These are phyloP conservation scores for Backusella parvicylindrica DNA, from an alignment of 192 early-diverging fungal genomes.

Conservation along the genomic window DNA sequence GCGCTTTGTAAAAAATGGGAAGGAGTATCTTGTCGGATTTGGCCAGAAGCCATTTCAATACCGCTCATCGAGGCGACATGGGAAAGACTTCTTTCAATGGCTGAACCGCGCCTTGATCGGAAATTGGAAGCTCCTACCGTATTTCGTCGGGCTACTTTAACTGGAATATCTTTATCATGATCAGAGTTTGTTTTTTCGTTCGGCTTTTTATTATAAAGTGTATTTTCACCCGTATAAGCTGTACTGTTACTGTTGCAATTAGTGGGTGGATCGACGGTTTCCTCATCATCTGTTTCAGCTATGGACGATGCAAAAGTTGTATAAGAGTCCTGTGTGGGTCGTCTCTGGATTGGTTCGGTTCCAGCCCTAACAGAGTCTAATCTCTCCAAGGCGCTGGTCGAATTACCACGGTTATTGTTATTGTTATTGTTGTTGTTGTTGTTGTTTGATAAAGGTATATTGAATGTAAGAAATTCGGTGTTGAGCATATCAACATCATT, in stretches of 20 bases:
- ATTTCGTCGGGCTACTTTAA: not conserved
- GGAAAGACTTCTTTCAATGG: not conserved
- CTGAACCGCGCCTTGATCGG: not conserved
- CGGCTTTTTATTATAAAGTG: not conserved
- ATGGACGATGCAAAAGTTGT: not conserved
- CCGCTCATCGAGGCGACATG: not conserved
- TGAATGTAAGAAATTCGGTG: conserved; percentile 3
- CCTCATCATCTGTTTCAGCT: not conserved
- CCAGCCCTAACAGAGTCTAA: conserved; percentile 4
- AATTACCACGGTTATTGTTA: not conserved
- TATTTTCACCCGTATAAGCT: not conserved
- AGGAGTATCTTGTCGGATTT: not conserved
- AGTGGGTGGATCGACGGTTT: not conserved
- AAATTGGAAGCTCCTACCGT: not conserved
- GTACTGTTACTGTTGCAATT: not conserved
- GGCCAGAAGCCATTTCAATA: not conserved
- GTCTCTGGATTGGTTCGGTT: not conserved
- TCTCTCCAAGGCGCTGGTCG: not conserved
- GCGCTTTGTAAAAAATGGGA: not conserved
- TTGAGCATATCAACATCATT: conserved; percentile 27
- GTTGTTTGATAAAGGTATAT: conserved; percentile 26
- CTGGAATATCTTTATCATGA: not conserved
- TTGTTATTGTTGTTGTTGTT: not conserved
- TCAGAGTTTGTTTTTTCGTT: not conserved
- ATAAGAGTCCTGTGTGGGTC: no score